phyloP scores from a whole-genome alignment of 805 yeast genomes.

The Cyberlindnera lachancei region DNA sequence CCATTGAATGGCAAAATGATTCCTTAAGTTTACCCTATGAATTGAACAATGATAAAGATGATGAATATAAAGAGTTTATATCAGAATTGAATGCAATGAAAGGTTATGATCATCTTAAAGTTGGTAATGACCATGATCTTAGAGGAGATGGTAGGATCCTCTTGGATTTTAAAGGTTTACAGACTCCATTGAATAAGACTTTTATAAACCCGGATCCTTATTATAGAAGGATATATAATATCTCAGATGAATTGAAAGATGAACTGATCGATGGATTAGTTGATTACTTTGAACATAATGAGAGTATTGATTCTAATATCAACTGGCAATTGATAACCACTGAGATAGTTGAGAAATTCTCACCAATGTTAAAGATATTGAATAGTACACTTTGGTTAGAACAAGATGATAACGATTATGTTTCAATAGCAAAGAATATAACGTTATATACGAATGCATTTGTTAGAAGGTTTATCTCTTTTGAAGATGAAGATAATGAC shows the following conservation, averaged over 20 bases:
- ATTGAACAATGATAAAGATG: slow-evolving; percentile 1
- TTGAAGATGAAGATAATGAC: neutral
- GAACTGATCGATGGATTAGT: slow-evolving; percentile 31
- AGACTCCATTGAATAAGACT: slow-evolving; percentile 47
- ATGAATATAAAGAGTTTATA: slow-evolving; percentile 13
- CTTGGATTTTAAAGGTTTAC: slow-evolving; percentile 44
- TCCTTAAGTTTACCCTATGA: slow-evolving; percentile 18
- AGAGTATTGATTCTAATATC: slow-evolving; percentile 35
- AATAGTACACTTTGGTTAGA: slow-evolving; percentile 25
- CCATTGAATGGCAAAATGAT: slow-evolving; percentile 31
- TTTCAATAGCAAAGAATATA: slow-evolving; percentile 24
- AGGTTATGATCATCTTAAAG: slow-evolving; percentile 37
- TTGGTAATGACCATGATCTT: slow-evolving; percentile 39
- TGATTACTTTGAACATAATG: slow-evolving; percentile 21
- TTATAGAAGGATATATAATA: slow-evolving; percentile 28
- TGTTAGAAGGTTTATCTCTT: slow-evolving; percentile 35
- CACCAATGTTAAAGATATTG: slow-evolving; percentile 38
- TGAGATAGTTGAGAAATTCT: slow-evolving; percentile 43
- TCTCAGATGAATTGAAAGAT: slow-evolving; percentile 27
- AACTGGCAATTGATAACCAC: slow-evolving; percentile 51
- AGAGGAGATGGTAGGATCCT: slow-evolving; percentile 42
- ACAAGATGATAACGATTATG: slow-evolving; percentile 9
- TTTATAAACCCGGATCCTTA: slow-evolving; percentile 43
- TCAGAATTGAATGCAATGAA: slow-evolving; percentile 21
- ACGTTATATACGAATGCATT: slow-evolving; percentile 36